phyloP scores from a whole-genome alignment of 768 basidiomycete genomes.

The Pluteus cervinus region DNA sequence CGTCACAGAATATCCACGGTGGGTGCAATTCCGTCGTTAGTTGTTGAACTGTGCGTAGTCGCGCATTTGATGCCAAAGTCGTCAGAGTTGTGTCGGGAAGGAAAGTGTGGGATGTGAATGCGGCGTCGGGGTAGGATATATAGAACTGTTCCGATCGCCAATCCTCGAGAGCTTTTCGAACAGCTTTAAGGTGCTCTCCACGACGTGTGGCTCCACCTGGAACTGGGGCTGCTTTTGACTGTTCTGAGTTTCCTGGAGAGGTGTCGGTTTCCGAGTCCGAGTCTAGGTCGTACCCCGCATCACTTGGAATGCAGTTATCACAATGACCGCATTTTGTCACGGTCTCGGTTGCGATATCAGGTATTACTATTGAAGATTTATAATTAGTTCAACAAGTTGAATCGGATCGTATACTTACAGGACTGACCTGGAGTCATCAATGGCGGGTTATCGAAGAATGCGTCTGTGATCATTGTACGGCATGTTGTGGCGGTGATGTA shows the following conservation, averaged over 20 bases:
- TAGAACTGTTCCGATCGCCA: conserved; percentile 11
- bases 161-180: conserved; percentile 4
- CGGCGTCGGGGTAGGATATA: conserved; percentile 6
- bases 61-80: conserved; percentile 16
- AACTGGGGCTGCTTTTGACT: conserved; percentile 7
- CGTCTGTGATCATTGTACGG: conserved; percentile 19
- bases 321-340: too few species aligned
- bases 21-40: too few species aligned
- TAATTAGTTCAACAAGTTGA: too few species aligned
- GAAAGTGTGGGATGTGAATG: conserved; percentile 9
- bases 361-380: too few species aligned
- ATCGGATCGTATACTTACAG: too few species aligned
- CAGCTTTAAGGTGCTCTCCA: conserved; percentile 11
- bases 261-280: conserved; percentile 9
- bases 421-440: too few species aligned
- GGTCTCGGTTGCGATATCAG: too few species aligned
- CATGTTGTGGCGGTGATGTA: conserved; percentile 23
- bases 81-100: conserved; percentile 21
- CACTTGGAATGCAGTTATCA: too few species aligned
- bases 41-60: too few species aligned
- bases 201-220: conserved; percentile 8
- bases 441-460: conserved; percentile 27
- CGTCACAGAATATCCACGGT: conserved; percentile 1
- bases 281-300: too few species aligned
- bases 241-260: conserved; percentile 17